Evolutionary conservation across 2,329 filamentous ascomycete species (phyloP).

Genomic region (Fusarium anguioides): DNA sequence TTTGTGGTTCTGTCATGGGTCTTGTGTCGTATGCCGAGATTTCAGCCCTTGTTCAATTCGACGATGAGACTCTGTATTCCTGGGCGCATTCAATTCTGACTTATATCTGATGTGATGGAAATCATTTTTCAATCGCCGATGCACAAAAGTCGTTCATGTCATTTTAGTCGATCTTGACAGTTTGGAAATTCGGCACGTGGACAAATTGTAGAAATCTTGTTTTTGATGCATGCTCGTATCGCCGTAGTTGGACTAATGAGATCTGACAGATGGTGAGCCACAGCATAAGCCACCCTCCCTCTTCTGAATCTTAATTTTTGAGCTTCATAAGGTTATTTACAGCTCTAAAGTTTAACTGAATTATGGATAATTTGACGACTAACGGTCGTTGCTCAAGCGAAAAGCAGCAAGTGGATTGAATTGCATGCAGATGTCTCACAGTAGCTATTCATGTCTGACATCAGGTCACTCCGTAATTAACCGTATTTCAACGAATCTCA

Average conservation of each 20-base stretch:
- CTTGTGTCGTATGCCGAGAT: slow-evolving; percentile 17
- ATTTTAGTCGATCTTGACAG: background rate
- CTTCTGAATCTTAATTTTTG: background rate
- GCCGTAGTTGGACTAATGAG: background rate
- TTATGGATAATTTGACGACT: background rate
- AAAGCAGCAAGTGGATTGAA: background rate
- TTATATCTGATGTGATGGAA: background rate
- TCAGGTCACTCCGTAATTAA: background rate
- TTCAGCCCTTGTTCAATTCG: background rate
- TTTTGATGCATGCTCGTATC: background rate
- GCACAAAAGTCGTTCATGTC: fast-evolving
- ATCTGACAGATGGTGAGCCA: slow-evolving; percentile 5
- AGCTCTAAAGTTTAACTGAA: slow-evolving; percentile 8
- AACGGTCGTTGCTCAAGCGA: background rate
- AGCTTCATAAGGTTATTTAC: slow-evolving; percentile 2
- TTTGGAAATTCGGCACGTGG: background rate
- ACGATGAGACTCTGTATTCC: background rate
- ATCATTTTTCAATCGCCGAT: background rate
- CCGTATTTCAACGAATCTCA: background rate
- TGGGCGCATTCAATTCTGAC: background rate
- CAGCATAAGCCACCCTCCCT: slow-evolving; percentile 1
- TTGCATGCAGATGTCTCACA: background rate
- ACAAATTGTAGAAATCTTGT: background rate
- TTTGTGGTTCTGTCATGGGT: background rate
- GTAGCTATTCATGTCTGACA: background rate